Evolutionary conservation across 2,329 filamentous ascomycete species (phyloP).

Genomic region (Cladosporium sp.): DNA sequence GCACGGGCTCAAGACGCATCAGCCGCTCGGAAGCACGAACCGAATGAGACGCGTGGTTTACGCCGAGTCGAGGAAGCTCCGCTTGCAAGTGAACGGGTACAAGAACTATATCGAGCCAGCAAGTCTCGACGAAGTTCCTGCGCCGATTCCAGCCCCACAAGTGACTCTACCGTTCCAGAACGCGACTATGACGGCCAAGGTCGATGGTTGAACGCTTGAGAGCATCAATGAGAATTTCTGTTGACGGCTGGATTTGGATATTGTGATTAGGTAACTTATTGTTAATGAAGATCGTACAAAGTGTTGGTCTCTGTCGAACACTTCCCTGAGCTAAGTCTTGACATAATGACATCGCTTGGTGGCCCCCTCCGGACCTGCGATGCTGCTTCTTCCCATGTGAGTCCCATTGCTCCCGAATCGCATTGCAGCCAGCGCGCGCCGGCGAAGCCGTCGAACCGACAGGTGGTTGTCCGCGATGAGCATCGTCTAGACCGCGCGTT

Average conservation of each 20-base stretch:
- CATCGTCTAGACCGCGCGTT: background rate
- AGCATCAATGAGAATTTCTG: background rate
- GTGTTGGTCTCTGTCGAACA: background rate
- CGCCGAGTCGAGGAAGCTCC: conserved; percentile 44
- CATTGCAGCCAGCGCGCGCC: background rate
- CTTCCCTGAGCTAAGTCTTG: background rate
- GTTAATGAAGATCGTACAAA: background rate
- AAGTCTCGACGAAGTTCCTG: conserved; percentile 42
- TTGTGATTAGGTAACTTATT: background rate
- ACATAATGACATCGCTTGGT: background rate
- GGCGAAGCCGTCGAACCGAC: background rate
- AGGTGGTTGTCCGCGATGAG: background rate
- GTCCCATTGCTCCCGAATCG: background rate
- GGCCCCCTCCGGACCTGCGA: background rate
- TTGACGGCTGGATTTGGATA: background rate
- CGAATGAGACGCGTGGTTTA: conserved; percentile 46
- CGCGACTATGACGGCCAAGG: conserved; percentile 28
- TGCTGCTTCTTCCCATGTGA: background rate
- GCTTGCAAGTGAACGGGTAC: conserved; percentile 44
- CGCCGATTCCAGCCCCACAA: conserved; percentile 35
- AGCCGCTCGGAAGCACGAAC: conserved; percentile 45
- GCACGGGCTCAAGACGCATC: conserved; percentile 44
- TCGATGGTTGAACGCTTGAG: conserved; percentile 8
- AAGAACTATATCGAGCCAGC: conserved; percentile 44
- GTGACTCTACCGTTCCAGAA: conserved; percentile 30